A percentile compares a stretch with the other conserved stretches of the same genome.
phyloP scores from a whole-genome alignment of 2,329 filamentous ascomycete genomes.

The Trichoderma cornu-damae region DNA sequence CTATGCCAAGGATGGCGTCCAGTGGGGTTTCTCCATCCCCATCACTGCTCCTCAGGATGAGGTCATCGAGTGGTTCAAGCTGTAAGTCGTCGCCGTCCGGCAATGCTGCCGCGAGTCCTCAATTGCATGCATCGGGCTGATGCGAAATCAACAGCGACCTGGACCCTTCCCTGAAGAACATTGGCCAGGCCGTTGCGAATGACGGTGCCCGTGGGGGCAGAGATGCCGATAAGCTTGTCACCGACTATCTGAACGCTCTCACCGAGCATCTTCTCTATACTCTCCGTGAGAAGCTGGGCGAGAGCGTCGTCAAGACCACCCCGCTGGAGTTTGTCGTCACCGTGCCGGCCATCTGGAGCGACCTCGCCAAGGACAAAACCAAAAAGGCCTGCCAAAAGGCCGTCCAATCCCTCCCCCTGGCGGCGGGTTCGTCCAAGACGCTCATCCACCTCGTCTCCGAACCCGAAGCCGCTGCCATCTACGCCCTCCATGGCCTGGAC shows the following conservation, averaged over 20 bases:
- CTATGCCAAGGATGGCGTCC: constrained; percentile 33
- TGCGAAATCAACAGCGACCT: constrained; percentile 28
- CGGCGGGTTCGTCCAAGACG: constrained; percentile 18
- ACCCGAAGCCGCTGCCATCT: constrained; percentile 47
- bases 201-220: constrained; percentile 29
- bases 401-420: constrained; percentile 27
- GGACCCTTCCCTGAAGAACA: constrained; percentile 34
- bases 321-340: constrained; percentile 48
- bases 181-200: constrained; percentile 28
- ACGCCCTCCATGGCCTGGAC: constrained; percentile 39
- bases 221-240: constrained; percentile 38
- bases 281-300: constrained; percentile 40
- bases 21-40: constrained; percentile 46
- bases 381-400: constrained; percentile 39
- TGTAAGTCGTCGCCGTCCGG: constrained; percentile 33
- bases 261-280: constrained; percentile 41
- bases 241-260: constrained; percentile 44
- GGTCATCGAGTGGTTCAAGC: constrained; percentile 45
- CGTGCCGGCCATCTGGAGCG: constrained; percentile 53
- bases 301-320: constrained; percentile 37
- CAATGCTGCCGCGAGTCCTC: too few relatives aligned
- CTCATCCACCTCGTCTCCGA: constrained; percentile 43
- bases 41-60: constrained; percentile 35
- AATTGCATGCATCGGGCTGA: background rate
- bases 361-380: constrained; percentile 47